Percentiles rank a stretch among this genome's conserved stretches.
phyloP scores from a whole-genome alignment of 306 rosid species.

The Sindora glabra region DNA sequence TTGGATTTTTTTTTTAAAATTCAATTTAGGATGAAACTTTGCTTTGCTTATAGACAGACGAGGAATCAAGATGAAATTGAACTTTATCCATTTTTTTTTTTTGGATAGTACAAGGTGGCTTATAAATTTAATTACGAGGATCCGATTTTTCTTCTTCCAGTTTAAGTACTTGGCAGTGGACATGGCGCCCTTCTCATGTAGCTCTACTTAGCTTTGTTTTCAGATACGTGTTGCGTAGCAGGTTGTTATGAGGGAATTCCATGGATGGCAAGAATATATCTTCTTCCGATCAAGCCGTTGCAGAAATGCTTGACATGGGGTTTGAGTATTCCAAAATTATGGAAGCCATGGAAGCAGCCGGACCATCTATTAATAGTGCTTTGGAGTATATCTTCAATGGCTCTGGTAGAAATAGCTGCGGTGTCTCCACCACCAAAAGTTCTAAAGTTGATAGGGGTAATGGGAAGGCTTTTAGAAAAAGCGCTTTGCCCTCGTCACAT shows the following conservation, averaged over 20 bases:
- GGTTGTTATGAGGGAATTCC: background rate
- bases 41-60: too few relatives aligned
- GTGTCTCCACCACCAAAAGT: slow-evolving; percentile 14
- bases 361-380: slow-evolving; percentile 38
- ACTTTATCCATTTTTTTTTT: background rate
- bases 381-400: slow-evolving; percentile 42
- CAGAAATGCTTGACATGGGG: slow-evolving; percentile 63
- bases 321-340: slow-evolving; percentile 29
- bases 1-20: too few relatives aligned
- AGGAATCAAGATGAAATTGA: background rate
- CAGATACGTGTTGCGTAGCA: background rate
- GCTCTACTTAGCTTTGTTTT: background rate
- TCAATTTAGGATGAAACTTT: too few relatives aligned
- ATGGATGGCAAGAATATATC: slow-evolving; percentile 31
- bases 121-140: background rate
- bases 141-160: background rate
- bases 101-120: background rate
- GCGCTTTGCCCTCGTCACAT: slow-evolving; percentile 15
- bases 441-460: slow-evolving; percentile 7
- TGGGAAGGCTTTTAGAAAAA: slow-evolving; percentile 21
- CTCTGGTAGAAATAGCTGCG: background rate
- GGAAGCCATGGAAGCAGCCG: slow-evolving; percentile 44
- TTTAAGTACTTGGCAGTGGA: background rate
- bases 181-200: background rate
- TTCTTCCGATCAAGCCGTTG: slow-evolving; percentile 33